A percentile compares a stretch with the other conserved stretches of the same genome.
Evolutionary conservation across 768 basidiomycete genomes (phyloP).

Genomic region (Amanita rimosa): DNA sequence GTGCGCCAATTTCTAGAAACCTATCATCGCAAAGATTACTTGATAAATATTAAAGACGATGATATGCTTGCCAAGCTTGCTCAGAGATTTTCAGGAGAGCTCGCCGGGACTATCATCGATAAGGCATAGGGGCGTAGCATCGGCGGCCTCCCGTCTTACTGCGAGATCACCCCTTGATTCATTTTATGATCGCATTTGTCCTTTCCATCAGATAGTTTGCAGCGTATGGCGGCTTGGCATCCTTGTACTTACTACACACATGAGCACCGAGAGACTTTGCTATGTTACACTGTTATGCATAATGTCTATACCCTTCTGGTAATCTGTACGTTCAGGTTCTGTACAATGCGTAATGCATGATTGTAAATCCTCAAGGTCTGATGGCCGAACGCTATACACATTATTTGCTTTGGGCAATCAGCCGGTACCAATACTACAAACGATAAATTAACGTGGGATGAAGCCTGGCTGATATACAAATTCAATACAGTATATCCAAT

Average conservation of each 20-base stretch:
- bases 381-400: background rate
- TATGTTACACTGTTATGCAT: conserved; percentile 5
- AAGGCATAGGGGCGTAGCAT: background rate
- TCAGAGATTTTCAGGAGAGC: conserved; percentile 3
- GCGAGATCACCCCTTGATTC: background rate
- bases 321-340: background rate
- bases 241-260: conserved; percentile 3
- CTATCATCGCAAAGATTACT: conserved; percentile 3
- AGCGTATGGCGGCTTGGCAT: conserved; percentile 1
- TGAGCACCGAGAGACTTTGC: background rate
- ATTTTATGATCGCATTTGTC: background rate
- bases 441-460: background rate
- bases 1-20: background rate
- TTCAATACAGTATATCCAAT: background rate
- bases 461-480: conserved; percentile 4
- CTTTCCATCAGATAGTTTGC: background rate
- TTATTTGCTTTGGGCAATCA: background rate
- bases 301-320: conserved; percentile 3
- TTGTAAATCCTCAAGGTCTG: background rate
- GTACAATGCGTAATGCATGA: background rate
- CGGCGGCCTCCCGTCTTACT: background rate
- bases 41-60: background rate
- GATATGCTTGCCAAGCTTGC: background rate
- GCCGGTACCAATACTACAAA: conserved; percentile 2
- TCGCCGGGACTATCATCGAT: conserved; percentile 5